phyloP scores from a whole-genome alignment of 208 protist species.

The Trypanosomatidae sp. region DNA sequence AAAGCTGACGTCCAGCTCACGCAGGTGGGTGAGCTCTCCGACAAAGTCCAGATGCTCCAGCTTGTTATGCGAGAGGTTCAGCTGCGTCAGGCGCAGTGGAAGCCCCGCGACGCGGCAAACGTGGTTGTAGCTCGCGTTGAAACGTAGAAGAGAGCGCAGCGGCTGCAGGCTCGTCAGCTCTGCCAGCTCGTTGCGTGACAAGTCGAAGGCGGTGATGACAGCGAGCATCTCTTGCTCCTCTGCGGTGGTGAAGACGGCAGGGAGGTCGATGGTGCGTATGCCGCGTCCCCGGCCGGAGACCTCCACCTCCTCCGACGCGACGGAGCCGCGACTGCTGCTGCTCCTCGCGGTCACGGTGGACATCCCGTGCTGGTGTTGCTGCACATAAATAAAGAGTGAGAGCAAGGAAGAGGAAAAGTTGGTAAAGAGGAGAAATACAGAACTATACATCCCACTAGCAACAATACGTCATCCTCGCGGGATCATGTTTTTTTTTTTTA shows the following conservation, averaged over 20 bases:
- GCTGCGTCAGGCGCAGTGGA: constrained; percentile 56
- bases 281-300: constrained; percentile 70
- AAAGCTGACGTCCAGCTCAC: constrained; percentile 75
- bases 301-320: constrained; percentile 39
- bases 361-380: not conserved
- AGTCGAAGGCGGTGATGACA: constrained; percentile 79
- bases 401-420: too few species aligned
- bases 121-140: constrained; percentile 78
- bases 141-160: constrained; percentile 51
- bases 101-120: constrained; percentile 52
- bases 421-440: too few species aligned
- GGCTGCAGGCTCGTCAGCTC: constrained; percentile 51
- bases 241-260: constrained; percentile 50
- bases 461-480: not conserved
- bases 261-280: constrained; percentile 80
- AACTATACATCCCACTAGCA: not conserved
- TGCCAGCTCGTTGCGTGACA: constrained; percentile 77
- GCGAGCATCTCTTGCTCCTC: constrained; percentile 57
- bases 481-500: too few species aligned
- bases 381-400: not conserved
- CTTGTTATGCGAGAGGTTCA: constrained; percentile 81
- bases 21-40: constrained; percentile 54
- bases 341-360: not conserved
- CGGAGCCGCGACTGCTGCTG: constrained; percentile 21
- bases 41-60: constrained; percentile 61